A percentile compares a stretch with the other conserved stretches of the same genome.
These are phyloP conservation scores for Wallemia hederae DNA, from an alignment of 1,284 basidiomycete genomes.

Conservation along the genomic window DNA sequence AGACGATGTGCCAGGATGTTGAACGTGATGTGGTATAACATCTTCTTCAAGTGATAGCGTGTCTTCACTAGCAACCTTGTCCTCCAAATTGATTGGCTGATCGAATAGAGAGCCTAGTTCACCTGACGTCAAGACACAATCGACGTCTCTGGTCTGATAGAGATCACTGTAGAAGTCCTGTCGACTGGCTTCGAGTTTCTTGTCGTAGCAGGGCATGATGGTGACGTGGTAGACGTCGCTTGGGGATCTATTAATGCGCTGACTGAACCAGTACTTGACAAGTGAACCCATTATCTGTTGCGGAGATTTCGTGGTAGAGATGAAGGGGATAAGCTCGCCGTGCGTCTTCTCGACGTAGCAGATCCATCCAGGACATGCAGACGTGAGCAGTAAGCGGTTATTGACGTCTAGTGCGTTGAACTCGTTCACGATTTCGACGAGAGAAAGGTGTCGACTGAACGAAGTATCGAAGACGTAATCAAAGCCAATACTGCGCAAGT, in stretches of 20 bases:
- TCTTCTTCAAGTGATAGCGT: slow-evolving; percentile 8
- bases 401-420: slow-evolving; percentile 30
- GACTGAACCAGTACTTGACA: slow-evolving; percentile 56
- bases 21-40: slow-evolving; percentile 37
- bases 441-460: slow-evolving; percentile 62
- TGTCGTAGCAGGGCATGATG: slow-evolving; percentile 99
- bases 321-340: slow-evolving; percentile 67
- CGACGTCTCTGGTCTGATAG: slow-evolving; percentile 63
- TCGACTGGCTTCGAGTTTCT: slow-evolving; percentile 89
- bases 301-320: slow-evolving; percentile 62
- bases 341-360: slow-evolving; percentile 98
- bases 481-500: slow-evolving; percentile 30
- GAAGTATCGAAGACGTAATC: slow-evolving; percentile 68
- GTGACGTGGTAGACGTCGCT: slow-evolving; percentile 73
- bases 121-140: slow-evolving; percentile 90
- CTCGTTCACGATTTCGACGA: slow-evolving; percentile 54
- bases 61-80: slow-evolving; percentile 25
- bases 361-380: slow-evolving; percentile 95
- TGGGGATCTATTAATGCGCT: slow-evolving; percentile 9
- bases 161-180: slow-evolving; percentile 57
- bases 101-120: slow-evolving; percentile 76
- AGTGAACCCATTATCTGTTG: slow-evolving; percentile 83
- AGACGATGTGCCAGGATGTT: slow-evolving; percentile 60
- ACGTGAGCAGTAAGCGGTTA: slow-evolving; percentile 61
- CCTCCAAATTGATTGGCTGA: slow-evolving; percentile 43